A percentile compares a stretch with the other conserved stretches of the same genome.
phyloP scores from a whole-genome alignment of 768 basidiomycete species.

The Polyporus arcularius region DNA sequence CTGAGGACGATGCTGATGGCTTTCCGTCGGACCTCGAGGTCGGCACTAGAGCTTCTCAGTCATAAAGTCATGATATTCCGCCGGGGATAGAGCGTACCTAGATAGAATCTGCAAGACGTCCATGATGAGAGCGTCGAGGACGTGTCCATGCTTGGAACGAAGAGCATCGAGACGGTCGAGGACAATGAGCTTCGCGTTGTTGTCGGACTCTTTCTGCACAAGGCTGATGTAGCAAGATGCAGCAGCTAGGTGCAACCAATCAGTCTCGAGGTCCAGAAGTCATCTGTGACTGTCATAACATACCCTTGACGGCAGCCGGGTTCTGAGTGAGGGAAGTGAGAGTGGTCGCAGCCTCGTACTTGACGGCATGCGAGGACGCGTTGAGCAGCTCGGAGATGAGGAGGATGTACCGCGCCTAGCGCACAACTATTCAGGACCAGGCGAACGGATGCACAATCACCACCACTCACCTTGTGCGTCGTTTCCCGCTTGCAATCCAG shows the following conservation, averaged over 20 bases:
- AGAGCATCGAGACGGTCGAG: constrained; percentile 86
- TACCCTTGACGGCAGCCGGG: constrained; percentile 93
- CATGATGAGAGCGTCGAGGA: constrained; percentile 91
- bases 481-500: constrained; percentile 88
- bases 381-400: constrained; percentile 91
- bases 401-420: constrained; percentile 88
- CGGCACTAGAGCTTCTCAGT: constrained; percentile 55
- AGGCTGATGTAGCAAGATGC: constrained; percentile 87
- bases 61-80: neutral
- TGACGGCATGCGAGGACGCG: constrained; percentile 88
- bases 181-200: constrained; percentile 98
- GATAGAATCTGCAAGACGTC: constrained; percentile 90
- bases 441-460: neutral
- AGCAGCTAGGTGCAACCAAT: constrained; percentile 36
- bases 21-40: constrained; percentile 95
- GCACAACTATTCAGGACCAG: neutral
- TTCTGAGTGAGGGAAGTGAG: constrained; percentile 94
- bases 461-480: constrained; percentile 66
- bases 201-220: constrained; percentile 94
- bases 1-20: constrained; percentile 87
- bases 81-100: constrained; percentile 46
- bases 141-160: constrained; percentile 81
- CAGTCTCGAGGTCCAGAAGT: neutral
- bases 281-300: constrained; percentile 1
- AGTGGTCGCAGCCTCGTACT: constrained; percentile 96